phyloP scores from a whole-genome alignment of 2,329 filamentous ascomycete genomes.

The Ophiostoma ulmi region DNA sequence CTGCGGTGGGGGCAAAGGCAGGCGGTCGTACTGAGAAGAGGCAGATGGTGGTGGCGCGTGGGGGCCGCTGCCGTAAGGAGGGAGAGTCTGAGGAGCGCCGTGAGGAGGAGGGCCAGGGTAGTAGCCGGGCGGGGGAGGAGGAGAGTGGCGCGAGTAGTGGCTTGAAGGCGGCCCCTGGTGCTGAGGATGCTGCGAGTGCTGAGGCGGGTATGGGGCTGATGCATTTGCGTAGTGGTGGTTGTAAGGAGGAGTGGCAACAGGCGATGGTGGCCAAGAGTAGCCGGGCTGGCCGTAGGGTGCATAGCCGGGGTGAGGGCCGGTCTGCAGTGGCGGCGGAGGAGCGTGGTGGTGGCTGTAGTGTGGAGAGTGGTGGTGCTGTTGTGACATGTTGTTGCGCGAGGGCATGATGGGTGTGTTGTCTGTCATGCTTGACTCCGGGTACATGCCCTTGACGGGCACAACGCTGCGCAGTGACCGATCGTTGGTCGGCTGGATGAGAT shows the following conservation, averaged over 20 bases:
- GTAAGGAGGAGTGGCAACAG: slow-evolving; percentile 51
- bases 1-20: slow-evolving; percentile 25
- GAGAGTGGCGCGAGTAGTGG: slow-evolving; percentile 29
- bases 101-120: slow-evolving; percentile 18
- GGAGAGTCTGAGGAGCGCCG: slow-evolving; percentile 13
- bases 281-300: slow-evolving; percentile 39
- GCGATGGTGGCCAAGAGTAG: slow-evolving; percentile 54
- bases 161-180: slow-evolving; percentile 22
- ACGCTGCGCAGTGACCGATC: slow-evolving; percentile 79
- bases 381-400: slow-evolving; percentile 2
- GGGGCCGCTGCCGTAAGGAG: slow-evolving; percentile 22
- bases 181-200: slow-evolving; percentile 17
- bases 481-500: slow-evolving; percentile 72
- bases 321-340: slow-evolving; percentile 23
- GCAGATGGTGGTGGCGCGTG: slow-evolving; percentile 27
- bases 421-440: slow-evolving; percentile 90
- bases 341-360: slow-evolving; percentile 25
- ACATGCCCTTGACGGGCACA: slow-evolving; percentile 86
- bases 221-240: slow-evolving; percentile 43
- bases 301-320: slow-evolving; percentile 29
- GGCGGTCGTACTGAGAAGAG: slow-evolving; percentile 22
- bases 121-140: slow-evolving; percentile 33
- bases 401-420: slow-evolving; percentile 47
- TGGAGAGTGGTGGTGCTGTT: slow-evolving; percentile 23
- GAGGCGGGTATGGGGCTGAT: slow-evolving; percentile 32